A percentile compares a stretch with the other conserved stretches of the same genome.
Conservation (phyloP, 2,329 filamentous ascomycete species). For the Xylariaceae sp. region DNA sequence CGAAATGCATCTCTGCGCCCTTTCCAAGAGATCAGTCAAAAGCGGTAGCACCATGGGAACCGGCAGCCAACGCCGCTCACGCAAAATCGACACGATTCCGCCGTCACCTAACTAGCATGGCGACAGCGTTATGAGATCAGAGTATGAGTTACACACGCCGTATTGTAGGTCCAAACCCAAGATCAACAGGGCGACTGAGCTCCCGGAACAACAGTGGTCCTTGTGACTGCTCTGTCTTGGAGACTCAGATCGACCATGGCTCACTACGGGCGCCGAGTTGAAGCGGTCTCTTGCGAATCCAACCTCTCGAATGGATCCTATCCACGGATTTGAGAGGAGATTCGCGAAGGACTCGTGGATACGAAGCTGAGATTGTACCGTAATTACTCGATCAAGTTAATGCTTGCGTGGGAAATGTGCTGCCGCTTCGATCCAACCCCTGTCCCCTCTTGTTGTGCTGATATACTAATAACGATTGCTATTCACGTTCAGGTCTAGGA, state of each 20-base stretch:
- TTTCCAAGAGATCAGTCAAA: conserved; percentile 42
- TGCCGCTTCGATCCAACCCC: conserved; percentile 67
- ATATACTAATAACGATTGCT: conserved; percentile 38
- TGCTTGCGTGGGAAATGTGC: conserved; percentile 98
- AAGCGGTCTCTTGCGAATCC: conserved; percentile 47
- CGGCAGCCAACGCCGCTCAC: conserved; percentile 4
- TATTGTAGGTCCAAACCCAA: conserved; percentile 45
- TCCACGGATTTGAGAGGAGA: conserved; percentile 34
- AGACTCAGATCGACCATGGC: conserved; percentile 49
- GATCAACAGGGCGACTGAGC: conserved; percentile 35
- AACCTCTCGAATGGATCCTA: conserved; percentile 39
- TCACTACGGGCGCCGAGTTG: conserved; percentile 85
- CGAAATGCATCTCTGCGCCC: conserved; percentile 30
- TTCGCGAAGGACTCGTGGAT: conserved; percentile 35
- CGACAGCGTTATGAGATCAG: conserved; percentile 16
- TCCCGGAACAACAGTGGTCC: conserved; percentile 3
- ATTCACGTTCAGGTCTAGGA: conserved; percentile 67
- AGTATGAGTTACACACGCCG: conserved; percentile 29
- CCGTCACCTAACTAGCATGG: not conserved
- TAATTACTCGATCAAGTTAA: conserved; percentile 98
- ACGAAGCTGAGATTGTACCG: conserved; percentile 93
- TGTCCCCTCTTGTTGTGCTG: conserved; percentile 19
- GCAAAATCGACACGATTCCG: not conserved
- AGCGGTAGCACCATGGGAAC: conserved; percentile 58
- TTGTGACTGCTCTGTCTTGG: conserved; percentile 3